Percentiles rank a stretch among this genome's conserved stretches.
Evolutionary conservation across 139 green algal genomes (phyloP).

Genomic region (Desmodesmus armatus): DNA sequence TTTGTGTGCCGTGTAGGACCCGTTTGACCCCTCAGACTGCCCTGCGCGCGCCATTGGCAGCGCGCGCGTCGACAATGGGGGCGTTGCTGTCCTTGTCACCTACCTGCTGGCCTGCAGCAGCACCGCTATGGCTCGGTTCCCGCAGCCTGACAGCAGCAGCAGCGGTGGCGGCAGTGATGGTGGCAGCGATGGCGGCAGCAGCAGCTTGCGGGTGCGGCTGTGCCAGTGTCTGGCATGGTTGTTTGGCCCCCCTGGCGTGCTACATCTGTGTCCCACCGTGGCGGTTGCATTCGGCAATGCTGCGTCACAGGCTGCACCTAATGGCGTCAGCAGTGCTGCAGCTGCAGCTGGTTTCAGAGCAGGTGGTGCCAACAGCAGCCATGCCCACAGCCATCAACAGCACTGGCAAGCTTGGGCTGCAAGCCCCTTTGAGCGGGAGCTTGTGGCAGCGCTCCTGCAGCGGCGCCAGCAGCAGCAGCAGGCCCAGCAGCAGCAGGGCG

Average conservation of each 20-base stretch:
- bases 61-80: not conserved
- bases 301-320: too few relatives aligned
- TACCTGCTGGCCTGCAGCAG: constrained; percentile 35
- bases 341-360: not conserved
- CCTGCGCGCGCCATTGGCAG: constrained; percentile 48
- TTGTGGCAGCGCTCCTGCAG: not conserved
- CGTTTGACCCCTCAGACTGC: constrained; percentile 62
- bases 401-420: too few relatives aligned
- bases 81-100: constrained; percentile 6
- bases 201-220: constrained; percentile 6
- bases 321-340: not conserved
- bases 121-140: constrained; percentile 14
- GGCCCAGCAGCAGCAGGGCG: not conserved
- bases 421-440: not conserved
- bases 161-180: not conserved
- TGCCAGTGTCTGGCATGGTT: constrained; percentile 22
- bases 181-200: not conserved
- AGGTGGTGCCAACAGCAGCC: too few relatives aligned
- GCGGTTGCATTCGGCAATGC: too few relatives aligned
- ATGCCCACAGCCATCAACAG: too few relatives aligned
- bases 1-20: constrained; percentile 51
- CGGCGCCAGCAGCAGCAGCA: constrained; percentile 3
- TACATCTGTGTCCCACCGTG: constrained; percentile 2
- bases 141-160: not conserved
- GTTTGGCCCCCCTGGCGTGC: constrained; percentile 2